Evolutionary conservation across 2,329 filamentous ascomycete species (phyloP), one percentile per base, ranked within the genome.

Genomic region (Neopestalotiopsis sp.): DNA sequence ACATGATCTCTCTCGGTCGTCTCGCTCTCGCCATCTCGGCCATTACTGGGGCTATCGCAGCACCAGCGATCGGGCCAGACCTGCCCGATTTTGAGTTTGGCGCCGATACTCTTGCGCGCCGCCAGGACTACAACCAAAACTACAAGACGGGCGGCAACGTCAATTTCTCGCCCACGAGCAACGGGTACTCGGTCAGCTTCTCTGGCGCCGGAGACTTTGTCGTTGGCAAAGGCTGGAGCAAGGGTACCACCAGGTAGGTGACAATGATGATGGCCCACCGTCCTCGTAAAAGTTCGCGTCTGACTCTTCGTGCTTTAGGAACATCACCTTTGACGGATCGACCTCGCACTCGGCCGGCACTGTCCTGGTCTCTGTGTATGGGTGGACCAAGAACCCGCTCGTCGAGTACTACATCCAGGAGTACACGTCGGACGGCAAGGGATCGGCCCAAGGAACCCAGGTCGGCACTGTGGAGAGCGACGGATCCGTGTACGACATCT

Each of bases 221-320:
- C 57, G 86, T 82, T 70, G 88, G 88, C 66, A 89, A 89, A 76
- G 88, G 88, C 61, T 90, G 88, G 88, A 83, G 81, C 66, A 83
- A 85, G 42, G 88, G 87, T 61, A 81, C 79, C 53, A 79, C 79
- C 17, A 81, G 85, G 87, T 88, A 81, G 70, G 78, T 56, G 1
- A 17, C 45, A 53, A 2, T 6, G 5, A 67, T 20, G 9, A 56
- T 24, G 24, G 24, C 24, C 24, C 24, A 24, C 24, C 24, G 24
- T 24, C 24, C 24, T 2, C 24, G 24, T 24, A 24, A 3, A 24
- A 24, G 24, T 24, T 24, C 24, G 24, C 24, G 24, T 24, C 24
- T 28, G 24, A 28, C 24, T 28, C 24, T 28, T 28, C 24, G 5
- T 10, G 24, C 9, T 62, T 5, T 57, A 79, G 78, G 4, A 77